A percentile compares a stretch with the other conserved stretches of the same genome.
These are phyloP conservation scores for Vicia sativa DNA, from an alignment of 306 rosid genomes.

Conservation along the genomic window DNA sequence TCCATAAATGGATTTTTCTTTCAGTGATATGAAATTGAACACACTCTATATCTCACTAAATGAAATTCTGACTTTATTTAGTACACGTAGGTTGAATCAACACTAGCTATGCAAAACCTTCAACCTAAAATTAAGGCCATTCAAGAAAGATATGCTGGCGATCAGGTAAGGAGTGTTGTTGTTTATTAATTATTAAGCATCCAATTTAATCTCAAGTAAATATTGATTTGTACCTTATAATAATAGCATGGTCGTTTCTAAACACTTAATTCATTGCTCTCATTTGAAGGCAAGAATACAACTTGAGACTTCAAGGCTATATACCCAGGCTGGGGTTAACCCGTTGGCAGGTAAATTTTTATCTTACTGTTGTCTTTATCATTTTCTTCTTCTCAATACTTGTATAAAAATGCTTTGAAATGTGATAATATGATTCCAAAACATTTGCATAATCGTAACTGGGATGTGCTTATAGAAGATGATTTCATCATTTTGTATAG, in stretches of 20 bases:
- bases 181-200: slow-evolving; percentile 22
- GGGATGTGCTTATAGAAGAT: slow-evolving; percentile 6
- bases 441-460: slow-evolving; percentile 17
- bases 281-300: slow-evolving; percentile 95
- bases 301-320: slow-evolving; percentile 96
- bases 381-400: slow-evolving; percentile 26
- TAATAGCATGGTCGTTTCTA: slow-evolving; percentile 38
- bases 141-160: slow-evolving; percentile 95
- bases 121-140: slow-evolving; percentile 98
- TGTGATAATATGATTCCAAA: slow-evolving; percentile 29
- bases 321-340: slow-evolving; percentile 94
- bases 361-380: not conserved
- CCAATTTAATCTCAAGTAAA: slow-evolving; percentile 37
- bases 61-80: slow-evolving; percentile 26
- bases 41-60: slow-evolving; percentile 7
- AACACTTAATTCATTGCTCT: slow-evolving; percentile 39
- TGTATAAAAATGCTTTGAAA: slow-evolving; percentile 26
- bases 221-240: slow-evolving; percentile 26
- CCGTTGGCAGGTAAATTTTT: slow-evolving; percentile 80
- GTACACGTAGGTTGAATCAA: slow-evolving; percentile 80
- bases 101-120: slow-evolving; percentile 97
- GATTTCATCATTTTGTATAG: slow-evolving; percentile 45
- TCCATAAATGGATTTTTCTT: slow-evolving; percentile 27
- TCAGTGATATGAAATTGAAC: slow-evolving; percentile 6
- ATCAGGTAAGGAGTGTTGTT: slow-evolving; percentile 70